phyloP scores from a whole-genome alignment of 352 stramenopile species.

The Phytophthora nicotianae region DNA sequence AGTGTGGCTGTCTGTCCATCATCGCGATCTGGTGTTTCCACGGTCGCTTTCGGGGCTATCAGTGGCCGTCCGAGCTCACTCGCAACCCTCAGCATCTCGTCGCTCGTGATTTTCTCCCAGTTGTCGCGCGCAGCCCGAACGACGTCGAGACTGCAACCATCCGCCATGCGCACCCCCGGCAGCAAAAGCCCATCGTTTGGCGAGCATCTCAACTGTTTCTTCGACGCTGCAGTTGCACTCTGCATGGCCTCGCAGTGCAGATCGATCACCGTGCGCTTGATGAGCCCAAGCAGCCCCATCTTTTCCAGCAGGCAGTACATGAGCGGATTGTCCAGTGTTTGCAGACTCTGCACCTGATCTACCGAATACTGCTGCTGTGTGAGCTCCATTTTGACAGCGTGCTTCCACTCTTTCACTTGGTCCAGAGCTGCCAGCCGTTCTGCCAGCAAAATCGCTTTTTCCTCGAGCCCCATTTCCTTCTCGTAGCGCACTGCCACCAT shows the following conservation, averaged over 20 bases:
- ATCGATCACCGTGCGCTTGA: slow-evolving; percentile 69
- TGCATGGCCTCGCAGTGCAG: slow-evolving; percentile 56
- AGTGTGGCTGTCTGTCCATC: not conserved
- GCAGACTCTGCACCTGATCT: slow-evolving; percentile 42
- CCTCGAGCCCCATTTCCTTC: slow-evolving; percentile 40
- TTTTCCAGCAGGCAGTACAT: slow-evolving; percentile 62
- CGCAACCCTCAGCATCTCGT: slow-evolving; percentile 69
- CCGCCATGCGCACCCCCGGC: slow-evolving; percentile 19
- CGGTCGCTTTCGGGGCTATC: slow-evolving; percentile 14
- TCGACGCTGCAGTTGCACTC: slow-evolving; percentile 16
- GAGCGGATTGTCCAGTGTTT: slow-evolving; percentile 34
- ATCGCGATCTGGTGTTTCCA: slow-evolving; percentile 1
- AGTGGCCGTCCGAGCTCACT: slow-evolving; percentile 50
- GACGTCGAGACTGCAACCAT: slow-evolving; percentile 49
- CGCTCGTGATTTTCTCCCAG: slow-evolving; percentile 73
- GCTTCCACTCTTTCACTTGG: slow-evolving; percentile 60
- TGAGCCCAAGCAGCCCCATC: slow-evolving; percentile 47
- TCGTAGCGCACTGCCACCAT: slow-evolving; percentile 12
- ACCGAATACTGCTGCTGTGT: slow-evolving; percentile 49
- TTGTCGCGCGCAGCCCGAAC: slow-evolving; percentile 43
- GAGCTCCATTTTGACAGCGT: slow-evolving; percentile 54
- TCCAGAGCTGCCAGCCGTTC: slow-evolving; percentile 50
- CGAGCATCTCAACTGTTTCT: slow-evolving; percentile 25
- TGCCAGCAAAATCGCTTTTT: slow-evolving; percentile 52
- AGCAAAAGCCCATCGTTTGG: slow-evolving; percentile 34